Conservation (phyloP, 2,329 filamentous ascomycete genomes). For the Sporothrix phasma region DNA sequence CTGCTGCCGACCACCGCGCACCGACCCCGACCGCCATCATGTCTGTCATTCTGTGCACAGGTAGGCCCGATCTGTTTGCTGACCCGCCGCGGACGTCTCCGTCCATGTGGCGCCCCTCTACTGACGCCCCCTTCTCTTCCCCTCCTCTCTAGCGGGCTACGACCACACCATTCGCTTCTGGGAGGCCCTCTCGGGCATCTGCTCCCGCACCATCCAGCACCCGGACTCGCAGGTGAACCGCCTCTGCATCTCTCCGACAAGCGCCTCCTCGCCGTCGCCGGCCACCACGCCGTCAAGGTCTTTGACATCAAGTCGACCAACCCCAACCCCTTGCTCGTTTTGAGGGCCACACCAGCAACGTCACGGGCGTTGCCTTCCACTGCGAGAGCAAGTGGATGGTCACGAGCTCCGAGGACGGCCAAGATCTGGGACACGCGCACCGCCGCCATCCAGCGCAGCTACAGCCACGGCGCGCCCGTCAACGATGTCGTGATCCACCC, state of each 20-base stretch:
- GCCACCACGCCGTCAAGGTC: conserved; percentile 80
- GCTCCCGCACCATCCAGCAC: conserved; percentile 94
- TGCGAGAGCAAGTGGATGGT: conserved; percentile 99
- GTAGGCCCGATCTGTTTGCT: too few relatives aligned
- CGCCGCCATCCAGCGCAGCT: conserved; percentile 82
- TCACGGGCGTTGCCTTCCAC: conserved; percentile 95
- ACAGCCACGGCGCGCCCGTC: conserved; percentile 77
- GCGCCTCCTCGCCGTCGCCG: conserved; percentile 77
- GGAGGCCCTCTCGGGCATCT: conserved; percentile 96
- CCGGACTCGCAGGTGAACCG: conserved; percentile 98
- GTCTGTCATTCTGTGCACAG: conserved; percentile 55
- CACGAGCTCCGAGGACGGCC: conserved; percentile 86
- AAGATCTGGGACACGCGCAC: conserved; percentile 94
- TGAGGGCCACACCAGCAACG: conserved; percentile 89
- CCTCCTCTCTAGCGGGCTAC: conserved; percentile 40
- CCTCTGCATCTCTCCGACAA: conserved; percentile 96
- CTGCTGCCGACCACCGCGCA: not conserved
- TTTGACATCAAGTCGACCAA: conserved; percentile 99
- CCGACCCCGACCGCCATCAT: conserved; percentile 26
- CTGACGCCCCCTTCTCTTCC: not conserved
- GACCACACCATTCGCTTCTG: conserved; percentile 70
- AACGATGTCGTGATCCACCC: conserved; percentile 99
- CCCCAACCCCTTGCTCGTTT: conserved; percentile 82
- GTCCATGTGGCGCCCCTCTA: not conserved
- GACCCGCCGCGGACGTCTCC: conserved; percentile 16